Base-by-base conservation (phyloP, 306 rosid genomes). In the Acacia melanoxylon region DNA sequence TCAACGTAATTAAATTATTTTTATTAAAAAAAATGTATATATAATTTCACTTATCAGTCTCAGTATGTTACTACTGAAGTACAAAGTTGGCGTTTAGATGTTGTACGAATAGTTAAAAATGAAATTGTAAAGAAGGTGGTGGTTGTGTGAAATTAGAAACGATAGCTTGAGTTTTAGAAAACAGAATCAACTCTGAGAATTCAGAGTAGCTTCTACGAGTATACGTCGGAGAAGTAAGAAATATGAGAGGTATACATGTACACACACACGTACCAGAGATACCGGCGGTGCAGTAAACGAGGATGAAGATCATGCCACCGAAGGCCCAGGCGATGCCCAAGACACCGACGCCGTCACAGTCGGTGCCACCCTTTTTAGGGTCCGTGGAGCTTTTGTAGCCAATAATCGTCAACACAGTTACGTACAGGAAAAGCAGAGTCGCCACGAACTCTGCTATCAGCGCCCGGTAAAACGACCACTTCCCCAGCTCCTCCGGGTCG, bases 271-370 rank as follows among this genome's bases (percentile, higher is more conserved):
- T 80, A 87, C 90, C 90, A 2, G 90, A 87, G 76, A 94, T 91
- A 25, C 98, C 97, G 72, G 98, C 98, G 13, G 98, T 92, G 92
- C 97, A 91, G 94, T 91, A 94, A 78, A 95, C 98, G 46, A 95
- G 98, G 86, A 95, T 79, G 90, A 95, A 95, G 83, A 95, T 95
- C 98, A 95, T 95, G 89, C 98, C 98, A 17, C 98, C 98, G 41
- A 95, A 95, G 72, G 98, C 89, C 98, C 98, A 95, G 31, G 98
- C 98, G 33, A 95, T 95, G 48, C 98, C 98, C 59, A 95, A 88
- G 73, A 90, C 71, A 35, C 97, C 98, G 42, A 93, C 98, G 1
- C 98, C 98, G 29, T 71, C 89, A 25, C 98, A 95, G 0, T 87
- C 80, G 8, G 86, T 86, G 27, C 63, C 62, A 11, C 27, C 37